phyloP scores from a whole-genome alignment of 2,329 filamentous ascomycete species.

The Talaromyces verruculosus region DNA sequence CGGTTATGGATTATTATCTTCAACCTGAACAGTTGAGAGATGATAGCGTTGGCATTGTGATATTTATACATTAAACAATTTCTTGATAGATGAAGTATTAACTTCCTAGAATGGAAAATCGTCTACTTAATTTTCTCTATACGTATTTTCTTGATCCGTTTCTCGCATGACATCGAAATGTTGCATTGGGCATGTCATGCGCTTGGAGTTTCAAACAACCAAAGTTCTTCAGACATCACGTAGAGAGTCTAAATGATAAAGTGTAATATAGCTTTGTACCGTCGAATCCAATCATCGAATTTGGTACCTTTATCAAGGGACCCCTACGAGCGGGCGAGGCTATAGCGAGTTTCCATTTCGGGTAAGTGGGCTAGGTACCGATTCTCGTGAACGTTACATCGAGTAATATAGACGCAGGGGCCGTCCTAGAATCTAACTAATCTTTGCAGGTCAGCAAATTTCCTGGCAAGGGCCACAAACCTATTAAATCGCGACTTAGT shows the following conservation, averaged over 20 bases:
- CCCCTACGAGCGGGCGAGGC: neutral
- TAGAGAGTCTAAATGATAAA: neutral
- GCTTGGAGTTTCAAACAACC: neutral
- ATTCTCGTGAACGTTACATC: conserved; percentile 8
- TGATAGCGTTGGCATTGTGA: neutral
- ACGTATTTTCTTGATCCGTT: neutral
- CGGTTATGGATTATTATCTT: neutral
- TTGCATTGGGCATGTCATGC: conserved; percentile 7
- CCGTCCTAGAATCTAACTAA: neutral
- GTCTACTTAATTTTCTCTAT: neutral
- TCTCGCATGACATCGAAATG: neutral
- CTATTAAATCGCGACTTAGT: neutral
- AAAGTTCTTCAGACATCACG: neutral
- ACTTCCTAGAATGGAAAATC: neutral
- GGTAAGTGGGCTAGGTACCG: conserved; percentile 3
- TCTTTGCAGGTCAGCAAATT: neutral
- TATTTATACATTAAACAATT: neutral
- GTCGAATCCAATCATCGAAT: neutral
- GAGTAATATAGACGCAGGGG: neutral
- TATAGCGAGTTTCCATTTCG: conserved; percentile 6
- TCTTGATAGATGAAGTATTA: neutral
- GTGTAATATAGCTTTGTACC: neutral
- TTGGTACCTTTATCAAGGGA: neutral
- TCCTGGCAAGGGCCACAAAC: neutral
- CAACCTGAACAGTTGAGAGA: neutral